Base-by-base conservation (phyloP, 2,329 filamentous ascomycete genomes). In the Epichloe scottii region DNA sequence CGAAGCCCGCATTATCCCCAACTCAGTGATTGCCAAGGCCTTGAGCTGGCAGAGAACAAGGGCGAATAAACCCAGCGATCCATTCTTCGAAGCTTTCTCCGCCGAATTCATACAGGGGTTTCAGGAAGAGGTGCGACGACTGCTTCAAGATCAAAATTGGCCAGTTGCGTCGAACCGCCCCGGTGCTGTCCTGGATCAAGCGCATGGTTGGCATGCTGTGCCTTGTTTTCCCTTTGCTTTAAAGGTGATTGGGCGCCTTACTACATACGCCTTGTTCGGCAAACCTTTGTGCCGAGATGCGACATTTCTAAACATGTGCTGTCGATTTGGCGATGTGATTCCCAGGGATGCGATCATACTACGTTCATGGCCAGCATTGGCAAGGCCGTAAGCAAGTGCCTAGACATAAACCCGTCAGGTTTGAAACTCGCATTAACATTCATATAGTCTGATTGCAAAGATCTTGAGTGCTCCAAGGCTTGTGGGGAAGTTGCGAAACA, bases 201-300 rank as follows among this genome's bases (percentile, higher is more conserved):
- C 34, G n/a, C 47, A 47, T 1, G 53, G 48, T 5, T 53, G 54
- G 54, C 47, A 37, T n/a, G 46, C 49, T 8, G 48, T 49, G 23
- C 48, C 50, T 12, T 56, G 54, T 48, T 56, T 56, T 46, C 49
- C 54, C 2, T n/a, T 56, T n/a, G 48, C 52, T 3, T 35, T 56
- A 14, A 54, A 50, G 46, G 44, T 56, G 12, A 38, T 56, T n/a
- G 50, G 51, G 10, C 52, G 54, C 2, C 51, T 56, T 4, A 56
- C 54, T 15, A 53, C 51, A 17, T 54, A 51, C 26, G 50, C 54
- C 10, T 38, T 56, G 5, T 54, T 56, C 21, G 44, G 51, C 11
- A 48, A 53, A 42, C 49, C 54, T 21, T 14, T 56, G 5, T 56
- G 54, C 38, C 43, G 54, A 23, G n/a, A 53, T 8, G 21, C 10